Evolutionary conservation across 176 grass and related monocot species (phyloP), one percentile per base, ranked within the genome.

Genomic region (Oropetium thomaeum): DNA sequence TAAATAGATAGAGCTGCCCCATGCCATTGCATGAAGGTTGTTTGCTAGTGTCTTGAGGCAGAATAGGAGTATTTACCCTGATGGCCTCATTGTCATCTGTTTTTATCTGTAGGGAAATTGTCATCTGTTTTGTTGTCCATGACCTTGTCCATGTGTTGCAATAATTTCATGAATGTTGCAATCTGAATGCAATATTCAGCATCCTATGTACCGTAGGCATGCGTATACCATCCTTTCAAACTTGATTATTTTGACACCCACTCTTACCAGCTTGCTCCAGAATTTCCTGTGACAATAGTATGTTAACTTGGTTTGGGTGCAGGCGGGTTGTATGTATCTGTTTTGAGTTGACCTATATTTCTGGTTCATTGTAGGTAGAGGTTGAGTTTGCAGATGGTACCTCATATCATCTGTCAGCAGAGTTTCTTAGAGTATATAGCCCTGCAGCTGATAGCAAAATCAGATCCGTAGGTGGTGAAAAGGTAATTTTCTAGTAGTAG

Each of bases 391-490:
- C 84, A 0, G 91, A 98, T 84, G 96, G 91, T 34, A 89, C 70
- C 22, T 48, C 62, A 12, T 98, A 86, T 77, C 81, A 80, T 82
- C 87, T 98, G n/a, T 60, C 96, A 31, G 89, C 96, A 32, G 91
- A 98, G 73, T 98, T 83, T 85, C 96, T 98, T 29, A 92, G 96
- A 88, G 89, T 98, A 32, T 85, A 88, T 72, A 94, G 91, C 59
- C 91, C 91, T 63, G 86, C 91, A 61, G 89, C 81, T 62, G 96
- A 98, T 53, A 94, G 91, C 75, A 98, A 98, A 87, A 94, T 98
- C 75, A 90, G 91, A 86, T 89, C 89, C 37, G 65, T 98, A 29
- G 84, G 68, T 8, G 89, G 96, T 62, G 96, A 94, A 66, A 94
- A 94, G 96, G 91, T 98, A 82, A 76, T 33, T 34, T 37, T 70